These are phyloP conservation scores for Mallotus repandus DNA, from an alignment of 441 rosid genomes.

Conservation along the genomic window DNA sequence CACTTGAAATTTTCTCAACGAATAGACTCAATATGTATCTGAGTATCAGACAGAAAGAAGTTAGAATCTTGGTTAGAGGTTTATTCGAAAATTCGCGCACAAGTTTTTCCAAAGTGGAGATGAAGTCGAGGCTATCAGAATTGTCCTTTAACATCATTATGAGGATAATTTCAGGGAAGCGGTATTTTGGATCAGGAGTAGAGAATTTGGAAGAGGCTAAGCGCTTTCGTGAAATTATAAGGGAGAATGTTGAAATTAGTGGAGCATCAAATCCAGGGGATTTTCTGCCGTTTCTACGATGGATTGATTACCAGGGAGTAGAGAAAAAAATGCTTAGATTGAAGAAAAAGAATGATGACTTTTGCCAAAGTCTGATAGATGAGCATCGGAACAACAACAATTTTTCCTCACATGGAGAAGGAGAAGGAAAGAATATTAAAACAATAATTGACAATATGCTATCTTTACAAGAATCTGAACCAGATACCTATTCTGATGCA, in stretches of 20 bases:
- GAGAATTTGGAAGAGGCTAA: constrained; percentile 5
- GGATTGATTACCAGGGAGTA: constrained; percentile 11
- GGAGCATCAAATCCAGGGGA: neutral
- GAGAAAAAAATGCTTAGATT: constrained; percentile 13
- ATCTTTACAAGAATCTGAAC: constrained; percentile 25
- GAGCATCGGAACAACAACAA: constrained; percentile 11
- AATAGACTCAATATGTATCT: too few relatives aligned
- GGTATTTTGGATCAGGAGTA: constrained; percentile 1
- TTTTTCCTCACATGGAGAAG: neutral
- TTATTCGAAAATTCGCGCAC: neutral
- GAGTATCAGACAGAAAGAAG: neutral
- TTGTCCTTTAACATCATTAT: neutral
- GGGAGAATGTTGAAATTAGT: neutral
- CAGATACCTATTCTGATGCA: constrained; percentile 23
- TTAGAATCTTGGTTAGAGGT: neutral
- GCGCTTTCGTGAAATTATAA: neutral
- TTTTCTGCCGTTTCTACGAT: constrained; percentile 18
- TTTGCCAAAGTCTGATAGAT: constrained; percentile 21
- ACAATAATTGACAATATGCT: constrained; percentile 23
- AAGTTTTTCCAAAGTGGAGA: neutral
- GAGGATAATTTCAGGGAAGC: constrained; percentile 6
- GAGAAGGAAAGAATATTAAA: neutral
- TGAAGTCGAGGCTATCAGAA: too few relatives aligned
- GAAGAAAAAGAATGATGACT: neutral
- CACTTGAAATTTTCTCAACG: too few relatives aligned